These are phyloP conservation scores for Sutorius australiensis DNA, from an alignment of 768 basidiomycete genomes.

Conservation along the genomic window DNA sequence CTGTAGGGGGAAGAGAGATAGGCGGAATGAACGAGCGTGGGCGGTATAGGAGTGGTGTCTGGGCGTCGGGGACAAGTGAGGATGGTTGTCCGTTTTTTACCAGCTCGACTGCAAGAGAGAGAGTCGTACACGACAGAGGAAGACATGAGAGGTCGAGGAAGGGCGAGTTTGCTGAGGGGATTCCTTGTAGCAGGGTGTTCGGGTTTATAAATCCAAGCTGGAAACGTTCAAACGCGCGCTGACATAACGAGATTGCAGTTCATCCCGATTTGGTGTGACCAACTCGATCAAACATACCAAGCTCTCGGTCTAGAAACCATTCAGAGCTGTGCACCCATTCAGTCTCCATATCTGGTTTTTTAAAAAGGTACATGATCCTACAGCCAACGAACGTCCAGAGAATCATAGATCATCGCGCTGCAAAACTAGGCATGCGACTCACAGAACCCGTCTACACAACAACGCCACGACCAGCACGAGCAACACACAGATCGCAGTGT, in stretches of 20 bases:
- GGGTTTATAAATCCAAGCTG: slow-evolving; percentile 18
- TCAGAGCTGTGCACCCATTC: slow-evolving; percentile 15
- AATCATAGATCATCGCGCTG: slow-evolving; percentile 21
- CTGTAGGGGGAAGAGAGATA: slow-evolving; percentile 49
- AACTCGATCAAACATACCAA: slow-evolving; percentile 21
- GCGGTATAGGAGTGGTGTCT: slow-evolving; percentile 50
- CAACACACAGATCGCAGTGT: slow-evolving; percentile 70
- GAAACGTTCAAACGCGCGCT: slow-evolving; percentile 18
- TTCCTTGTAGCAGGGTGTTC: background rate
- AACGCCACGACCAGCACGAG: slow-evolving; percentile 66
- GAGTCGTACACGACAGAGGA: slow-evolving; percentile 15
- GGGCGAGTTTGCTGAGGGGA: slow-evolving; percentile 8
- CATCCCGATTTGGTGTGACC: slow-evolving; percentile 12
- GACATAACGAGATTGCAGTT: slow-evolving; percentile 22
- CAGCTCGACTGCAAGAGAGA: background rate
- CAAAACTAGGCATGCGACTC: slow-evolving; percentile 20
- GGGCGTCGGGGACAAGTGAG: slow-evolving; percentile 22
- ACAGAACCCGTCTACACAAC: slow-evolving; percentile 56
- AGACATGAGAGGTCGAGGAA: slow-evolving; percentile 6
- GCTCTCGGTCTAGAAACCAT: slow-evolving; percentile 21
- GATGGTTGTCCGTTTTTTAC: slow-evolving; percentile 18
- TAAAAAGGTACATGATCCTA: slow-evolving; percentile 21
- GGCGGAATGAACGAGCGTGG: slow-evolving; percentile 53
- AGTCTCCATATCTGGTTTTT: slow-evolving; percentile 1
- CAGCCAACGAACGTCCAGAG: slow-evolving; percentile 8